phyloP scores from a whole-genome alignment of 768 basidiomycete species.

The Hirschioporus abietinus region DNA sequence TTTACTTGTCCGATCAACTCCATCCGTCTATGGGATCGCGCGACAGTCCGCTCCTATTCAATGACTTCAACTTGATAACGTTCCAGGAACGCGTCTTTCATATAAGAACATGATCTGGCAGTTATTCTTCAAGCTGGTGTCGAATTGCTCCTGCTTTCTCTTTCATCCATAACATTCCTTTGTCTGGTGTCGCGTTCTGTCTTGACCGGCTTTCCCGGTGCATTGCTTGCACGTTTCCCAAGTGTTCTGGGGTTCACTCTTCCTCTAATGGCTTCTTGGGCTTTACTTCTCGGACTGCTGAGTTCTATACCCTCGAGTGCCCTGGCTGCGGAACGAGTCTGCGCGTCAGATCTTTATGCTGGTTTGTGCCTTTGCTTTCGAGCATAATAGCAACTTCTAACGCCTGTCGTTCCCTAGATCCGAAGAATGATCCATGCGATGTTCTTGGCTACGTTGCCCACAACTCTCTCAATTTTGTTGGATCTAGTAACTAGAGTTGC shows the following conservation, averaged over 20 bases:
- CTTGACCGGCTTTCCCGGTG: too few species aligned
- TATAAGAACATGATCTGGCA: too few species aligned
- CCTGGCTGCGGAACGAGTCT: background rate
- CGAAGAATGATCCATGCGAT: background rate
- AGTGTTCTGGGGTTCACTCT: too few species aligned
- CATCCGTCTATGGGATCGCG: too few species aligned
- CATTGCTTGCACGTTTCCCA: background rate
- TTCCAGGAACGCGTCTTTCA: too few species aligned
- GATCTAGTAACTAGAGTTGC: conserved; percentile 8
- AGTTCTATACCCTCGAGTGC: background rate
- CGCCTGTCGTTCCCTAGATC: background rate
- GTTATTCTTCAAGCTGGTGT: too few species aligned
- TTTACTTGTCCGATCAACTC: too few species aligned
- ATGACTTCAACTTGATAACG: too few species aligned
- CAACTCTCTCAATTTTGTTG: background rate
- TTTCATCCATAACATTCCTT: too few species aligned
- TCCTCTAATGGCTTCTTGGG: background rate
- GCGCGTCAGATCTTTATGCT: background rate
- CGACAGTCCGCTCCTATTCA: too few species aligned
- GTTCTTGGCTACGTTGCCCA: background rate
- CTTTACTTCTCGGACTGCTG: background rate
- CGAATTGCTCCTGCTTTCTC: too few species aligned
- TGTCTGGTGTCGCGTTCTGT: too few species aligned
- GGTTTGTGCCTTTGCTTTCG: background rate
- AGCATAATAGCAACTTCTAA: background rate